A percentile compares a stretch with the other conserved stretches of the same genome.
Conservation (phyloP, 441 rosid genomes). For the Pelargonium australe region DNA sequence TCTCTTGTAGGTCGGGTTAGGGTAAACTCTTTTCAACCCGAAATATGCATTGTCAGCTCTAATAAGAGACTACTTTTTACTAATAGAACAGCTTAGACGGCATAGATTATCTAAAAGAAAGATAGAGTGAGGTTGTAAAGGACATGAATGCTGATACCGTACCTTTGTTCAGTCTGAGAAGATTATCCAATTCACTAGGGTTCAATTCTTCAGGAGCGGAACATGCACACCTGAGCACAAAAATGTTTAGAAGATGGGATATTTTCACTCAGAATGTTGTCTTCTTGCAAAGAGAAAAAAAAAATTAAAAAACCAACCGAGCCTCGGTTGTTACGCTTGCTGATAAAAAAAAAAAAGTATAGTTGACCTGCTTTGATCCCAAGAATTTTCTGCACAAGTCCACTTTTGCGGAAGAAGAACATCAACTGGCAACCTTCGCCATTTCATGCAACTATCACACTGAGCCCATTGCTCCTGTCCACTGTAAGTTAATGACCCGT, state of each 20-base stretch:
- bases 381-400: slow-evolving; percentile 56
- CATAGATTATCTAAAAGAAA: background rate
- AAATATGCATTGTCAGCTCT: background rate
- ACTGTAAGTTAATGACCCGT: slow-evolving; percentile 26
- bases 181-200: slow-evolving; percentile 50
- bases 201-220: slow-evolving; percentile 58
- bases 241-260: background rate
- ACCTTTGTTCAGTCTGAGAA: slow-evolving; percentile 51
- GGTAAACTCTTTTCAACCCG: too few species aligned
- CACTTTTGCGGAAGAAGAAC: slow-evolving; percentile 63
- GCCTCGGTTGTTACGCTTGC: too few species aligned
- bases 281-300: background rate
- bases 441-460: slow-evolving; percentile 64
- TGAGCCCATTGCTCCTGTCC: slow-evolving; percentile 77
- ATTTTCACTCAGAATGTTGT: background rate
- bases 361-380: slow-evolving; percentile 55
- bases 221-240: slow-evolving; percentile 48
- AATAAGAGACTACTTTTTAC: background rate
- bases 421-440: slow-evolving; percentile 64
- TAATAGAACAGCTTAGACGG: background rate
- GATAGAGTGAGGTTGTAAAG: background rate
- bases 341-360: background rate
- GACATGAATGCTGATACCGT: slow-evolving; percentile 13
- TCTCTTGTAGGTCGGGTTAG: background rate
- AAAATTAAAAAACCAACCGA: background rate